Conservation (phyloP, 352 stramenopile genomes). For the Aphanomyces stellatus region DNA sequence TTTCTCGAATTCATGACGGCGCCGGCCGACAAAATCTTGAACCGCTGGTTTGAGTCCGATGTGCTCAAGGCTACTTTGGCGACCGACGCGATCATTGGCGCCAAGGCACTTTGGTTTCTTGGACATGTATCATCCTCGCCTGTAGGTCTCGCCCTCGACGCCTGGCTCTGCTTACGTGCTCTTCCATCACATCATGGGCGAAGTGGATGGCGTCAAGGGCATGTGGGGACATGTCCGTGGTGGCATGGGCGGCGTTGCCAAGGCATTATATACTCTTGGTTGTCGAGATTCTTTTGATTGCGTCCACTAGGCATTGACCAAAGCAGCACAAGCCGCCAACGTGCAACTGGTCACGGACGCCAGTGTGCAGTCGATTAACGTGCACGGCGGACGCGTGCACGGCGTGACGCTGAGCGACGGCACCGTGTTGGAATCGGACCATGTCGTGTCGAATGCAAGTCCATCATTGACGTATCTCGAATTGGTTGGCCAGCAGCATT, state of each 20-base stretch:
- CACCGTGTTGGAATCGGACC: constrained; percentile 36
- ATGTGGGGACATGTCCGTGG: constrained; percentile 86
- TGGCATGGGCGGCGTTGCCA: constrained; percentile 71
- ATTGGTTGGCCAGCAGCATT: constrained; percentile 45
- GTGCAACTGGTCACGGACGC: constrained; percentile 65
- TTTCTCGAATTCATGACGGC: constrained; percentile 86
- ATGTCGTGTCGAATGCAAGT: constrained; percentile 75
- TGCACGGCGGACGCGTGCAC: constrained; percentile 31
- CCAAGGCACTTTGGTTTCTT: constrained; percentile 36
- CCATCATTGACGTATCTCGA: constrained; percentile 78
- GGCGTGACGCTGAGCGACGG: constrained; percentile 63
- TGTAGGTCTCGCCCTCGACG: constrained; percentile 65
- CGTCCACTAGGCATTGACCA: constrained; percentile 49
- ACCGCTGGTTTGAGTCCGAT: constrained; percentile 88
- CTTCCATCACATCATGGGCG: constrained; percentile 89
- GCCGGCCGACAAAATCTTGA: constrained; percentile 76
- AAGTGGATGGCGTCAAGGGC: constrained; percentile 81
- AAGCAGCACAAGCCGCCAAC: constrained; percentile 49
- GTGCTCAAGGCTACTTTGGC: constrained; percentile 85
- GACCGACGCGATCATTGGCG: constrained; percentile 88
- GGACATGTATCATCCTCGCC: not conserved
- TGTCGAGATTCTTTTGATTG: too few species aligned
- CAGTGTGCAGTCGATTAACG: constrained; percentile 52
- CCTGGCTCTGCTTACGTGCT: constrained; percentile 86
- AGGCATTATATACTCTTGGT: constrained; percentile 21